These are phyloP conservation scores for Lodderomyces jiufengensis DNA, from an alignment of 1,139 yeast genomes.

Conservation along the genomic window DNA sequence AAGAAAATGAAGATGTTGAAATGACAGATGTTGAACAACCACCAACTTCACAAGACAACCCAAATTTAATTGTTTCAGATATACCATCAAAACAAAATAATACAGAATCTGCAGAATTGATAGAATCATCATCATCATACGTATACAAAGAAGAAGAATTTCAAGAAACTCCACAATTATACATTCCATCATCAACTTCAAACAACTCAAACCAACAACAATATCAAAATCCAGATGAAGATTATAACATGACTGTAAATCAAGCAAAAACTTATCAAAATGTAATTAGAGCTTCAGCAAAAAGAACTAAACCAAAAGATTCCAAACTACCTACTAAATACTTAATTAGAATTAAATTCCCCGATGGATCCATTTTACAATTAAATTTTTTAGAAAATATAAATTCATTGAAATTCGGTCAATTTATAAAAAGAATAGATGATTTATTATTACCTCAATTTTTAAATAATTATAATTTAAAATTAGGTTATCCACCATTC, in stretches of 20 bases:
- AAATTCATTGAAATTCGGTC: slow-evolving; percentile 34
- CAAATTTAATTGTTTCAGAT: not conserved
- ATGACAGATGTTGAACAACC: slow-evolving; percentile 5
- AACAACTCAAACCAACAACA: slow-evolving; percentile 7
- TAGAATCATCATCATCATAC: slow-evolving; percentile 1
- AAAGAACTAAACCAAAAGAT: slow-evolving; percentile 18
- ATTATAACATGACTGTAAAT: slow-evolving; percentile 48
- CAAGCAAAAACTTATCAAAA: slow-evolving; percentile 54
- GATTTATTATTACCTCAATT: slow-evolving; percentile 36
- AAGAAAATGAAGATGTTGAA: slow-evolving; percentile 6
- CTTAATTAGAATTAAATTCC: slow-evolving; percentile 49
- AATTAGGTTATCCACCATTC: slow-evolving; percentile 46
- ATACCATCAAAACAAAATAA: not conserved
- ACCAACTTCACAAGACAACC: not conserved
- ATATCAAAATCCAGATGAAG: slow-evolving; percentile 44
- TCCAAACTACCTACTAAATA: slow-evolving; percentile 22
- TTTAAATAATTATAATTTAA: slow-evolving; percentile 30
- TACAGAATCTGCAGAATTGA: not conserved
- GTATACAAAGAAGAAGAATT: slow-evolving; percentile 10
- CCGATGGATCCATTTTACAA: slow-evolving; percentile 51
- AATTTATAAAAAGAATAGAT: slow-evolving; percentile 36
- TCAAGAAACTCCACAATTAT: slow-evolving; percentile 21
- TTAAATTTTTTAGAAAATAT: slow-evolving; percentile 37
- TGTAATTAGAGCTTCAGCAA: slow-evolving; percentile 38
- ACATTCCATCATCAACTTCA: slow-evolving; percentile 16